phyloP scores from a whole-genome alignment of 2,329 filamentous ascomycete genomes.

The Raffaelea arxii region DNA sequence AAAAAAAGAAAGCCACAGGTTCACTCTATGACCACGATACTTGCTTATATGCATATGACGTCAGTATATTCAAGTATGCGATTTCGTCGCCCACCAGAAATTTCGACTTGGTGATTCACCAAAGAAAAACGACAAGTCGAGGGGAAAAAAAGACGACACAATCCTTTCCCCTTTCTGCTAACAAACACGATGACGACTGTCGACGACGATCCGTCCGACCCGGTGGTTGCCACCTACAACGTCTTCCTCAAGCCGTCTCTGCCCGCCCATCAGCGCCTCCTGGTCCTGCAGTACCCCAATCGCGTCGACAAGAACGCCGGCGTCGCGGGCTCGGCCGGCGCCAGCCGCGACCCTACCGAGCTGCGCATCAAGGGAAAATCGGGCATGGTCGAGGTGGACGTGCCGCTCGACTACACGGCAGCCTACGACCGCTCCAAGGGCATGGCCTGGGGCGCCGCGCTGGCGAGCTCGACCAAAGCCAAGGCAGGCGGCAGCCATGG shows the following conservation, averaged over 20 bases:
- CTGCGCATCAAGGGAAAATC: constrained; percentile 74
- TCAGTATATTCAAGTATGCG: too few species aligned
- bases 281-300: constrained; percentile 85
- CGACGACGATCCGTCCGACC: constrained; percentile 43
- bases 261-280: constrained; percentile 52
- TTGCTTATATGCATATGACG: too few species aligned
- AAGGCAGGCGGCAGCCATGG: constrained; percentile 59
- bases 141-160: too few species aligned
- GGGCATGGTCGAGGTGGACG: constrained; percentile 83
- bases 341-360: constrained; percentile 46
- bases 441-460: constrained; percentile 68
- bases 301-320: constrained; percentile 48
- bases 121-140: too few species aligned
- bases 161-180: too few species aligned
- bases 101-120: too few species aligned
- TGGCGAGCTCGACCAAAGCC: constrained; percentile 49
- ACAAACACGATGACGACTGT: too few species aligned
- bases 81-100: too few species aligned
- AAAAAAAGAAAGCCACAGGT: too few species aligned
- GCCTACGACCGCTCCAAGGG: constrained; percentile 83
- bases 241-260: constrained; percentile 75
- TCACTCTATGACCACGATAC: too few species aligned
- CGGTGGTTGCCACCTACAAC: constrained; percentile 66
- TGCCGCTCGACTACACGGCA: constrained; percentile 62
- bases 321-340: constrained; percentile 9